Conservation (phyloP, 2,329 filamentous ascomycete species). For the Neonectria coccinea region DNA sequence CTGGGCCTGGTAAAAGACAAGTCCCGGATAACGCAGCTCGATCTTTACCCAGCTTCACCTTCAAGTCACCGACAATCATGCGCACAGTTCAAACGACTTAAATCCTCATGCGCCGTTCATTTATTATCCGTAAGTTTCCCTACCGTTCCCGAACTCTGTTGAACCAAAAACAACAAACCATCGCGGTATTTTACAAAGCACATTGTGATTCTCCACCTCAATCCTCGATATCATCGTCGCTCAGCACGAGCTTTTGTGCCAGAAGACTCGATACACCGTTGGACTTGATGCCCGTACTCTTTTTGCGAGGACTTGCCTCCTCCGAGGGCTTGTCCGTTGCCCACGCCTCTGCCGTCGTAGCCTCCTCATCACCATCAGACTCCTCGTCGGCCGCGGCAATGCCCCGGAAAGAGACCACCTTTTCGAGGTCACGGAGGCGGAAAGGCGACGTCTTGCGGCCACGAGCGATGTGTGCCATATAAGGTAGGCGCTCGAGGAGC, state of each 20-base stretch:
- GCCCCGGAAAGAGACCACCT: constrained; percentile 75
- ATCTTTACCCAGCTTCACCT: background rate
- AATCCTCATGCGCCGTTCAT: constrained; percentile 16
- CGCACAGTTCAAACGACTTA: constrained; percentile 1
- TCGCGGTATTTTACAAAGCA: constrained; percentile 16
- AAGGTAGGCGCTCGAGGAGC: constrained; percentile 87
- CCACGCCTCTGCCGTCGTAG: constrained; percentile 62
- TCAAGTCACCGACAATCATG: background rate
- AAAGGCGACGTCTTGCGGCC: constrained; percentile 52
- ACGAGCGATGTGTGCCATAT: constrained; percentile 76
- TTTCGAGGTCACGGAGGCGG: constrained; percentile 71
- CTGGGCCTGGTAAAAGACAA: too few species aligned
- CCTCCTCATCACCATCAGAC: constrained; percentile 59
- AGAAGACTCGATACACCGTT: constrained; percentile 56
- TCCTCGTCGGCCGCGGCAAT: constrained; percentile 63
- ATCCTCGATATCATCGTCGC: constrained; percentile 89
- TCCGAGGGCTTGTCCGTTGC: constrained; percentile 72
- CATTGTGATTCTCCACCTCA: constrained; percentile 47
- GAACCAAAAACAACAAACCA: constrained; percentile 15
- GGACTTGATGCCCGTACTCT: constrained; percentile 53
- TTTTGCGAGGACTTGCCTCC: constrained; percentile 63
- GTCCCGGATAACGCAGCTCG: constrained; percentile 73
- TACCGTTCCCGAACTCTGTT: constrained; percentile 5
- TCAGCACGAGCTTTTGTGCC: constrained; percentile 77
- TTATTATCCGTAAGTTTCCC: constrained; percentile 31